Base-by-base conservation (phyloP, 1,284 basidiomycete species). In the Pseudozyma tsukubaensis region DNA sequence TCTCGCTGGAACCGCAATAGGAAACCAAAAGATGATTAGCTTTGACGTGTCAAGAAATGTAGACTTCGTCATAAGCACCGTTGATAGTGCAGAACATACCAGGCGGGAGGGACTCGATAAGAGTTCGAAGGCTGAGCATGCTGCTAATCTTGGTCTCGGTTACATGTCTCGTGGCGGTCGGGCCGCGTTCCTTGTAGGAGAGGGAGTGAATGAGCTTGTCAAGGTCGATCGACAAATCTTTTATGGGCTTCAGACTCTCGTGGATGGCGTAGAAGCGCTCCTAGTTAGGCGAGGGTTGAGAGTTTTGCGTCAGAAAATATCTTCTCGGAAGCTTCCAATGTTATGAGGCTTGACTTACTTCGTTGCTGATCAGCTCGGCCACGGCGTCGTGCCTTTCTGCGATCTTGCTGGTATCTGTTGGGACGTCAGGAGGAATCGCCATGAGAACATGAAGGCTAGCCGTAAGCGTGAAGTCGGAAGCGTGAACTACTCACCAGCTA, bases 191-290 rank as follows among this genome's bases (percentile, higher is more conserved):
- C 10, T 42, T 53, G 21, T 44, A 52, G n/a, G 70, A 59, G 1
- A 75, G 50, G 8, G 52, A 32, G 34, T 73, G 60, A n/a, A 95
- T 92, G 6, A 97, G 87, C 81, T 92, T 94, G 84, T 97, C 95
- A 29, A 95, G 88, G 79, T 97, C 94, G 79, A 92, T 87, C 84
- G 92, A 39, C 21, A 57, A 47, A 2, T 90, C 90, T 1, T 37
- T 24, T 43, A 93, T 85, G 3, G 87, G 84, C 78, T 90, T 91
- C 52, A 96, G 86, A 1, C 89, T 90, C 68, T 90, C 88, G 59
- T 89, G 89, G 48, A 93, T 86, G 18, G 89, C 88, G 1, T 87
- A 89, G 80, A 92, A 94, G 32, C 87, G 87, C 58, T 92, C 91
- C 74, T 76, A 48, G 35, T 7, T 18, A 21, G 34, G 48, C n/a